A percentile compares a stretch with the other conserved stretches of the same genome.
Evolutionary conservation across 1,284 basidiomycete species (phyloP).

Genomic region (Ustilago crameri): DNA sequence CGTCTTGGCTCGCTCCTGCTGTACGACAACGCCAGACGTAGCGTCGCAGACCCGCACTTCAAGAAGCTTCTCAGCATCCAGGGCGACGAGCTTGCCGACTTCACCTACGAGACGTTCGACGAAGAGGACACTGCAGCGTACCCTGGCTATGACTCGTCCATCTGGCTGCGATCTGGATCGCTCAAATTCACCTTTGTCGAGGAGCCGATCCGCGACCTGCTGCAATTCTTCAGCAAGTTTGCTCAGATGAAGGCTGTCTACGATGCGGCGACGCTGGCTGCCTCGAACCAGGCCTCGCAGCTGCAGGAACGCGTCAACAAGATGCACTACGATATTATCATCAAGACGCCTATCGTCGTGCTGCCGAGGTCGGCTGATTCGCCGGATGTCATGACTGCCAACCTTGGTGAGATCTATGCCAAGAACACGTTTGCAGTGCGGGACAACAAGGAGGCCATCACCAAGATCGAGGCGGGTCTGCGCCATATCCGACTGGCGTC

Average conservation of each 20-base stretch:
- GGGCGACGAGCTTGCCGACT: slow-evolving; percentile 93
- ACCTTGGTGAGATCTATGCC: slow-evolving; percentile 88
- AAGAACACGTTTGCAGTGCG: slow-evolving; percentile 77
- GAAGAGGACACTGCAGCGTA: slow-evolving; percentile 73
- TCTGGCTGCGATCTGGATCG: slow-evolving; percentile 88
- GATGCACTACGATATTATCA: slow-evolving; percentile 89
- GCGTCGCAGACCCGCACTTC: slow-evolving; percentile 74
- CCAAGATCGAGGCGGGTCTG: slow-evolving; percentile 79
- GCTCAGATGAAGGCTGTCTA: slow-evolving; percentile 83
- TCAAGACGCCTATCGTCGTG: slow-evolving; percentile 92
- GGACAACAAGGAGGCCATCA: slow-evolving; percentile 61
- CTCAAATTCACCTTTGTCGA: slow-evolving; percentile 90
- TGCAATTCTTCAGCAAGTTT: slow-evolving; percentile 85
- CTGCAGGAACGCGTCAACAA: slow-evolving; percentile 73
- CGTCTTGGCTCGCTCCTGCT: slow-evolving; percentile 87
- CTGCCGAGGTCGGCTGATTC: slow-evolving; percentile 82
- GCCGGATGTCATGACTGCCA: slow-evolving; percentile 79
- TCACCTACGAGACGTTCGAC: slow-evolving; percentile 93
- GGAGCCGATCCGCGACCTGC: slow-evolving; percentile 84
- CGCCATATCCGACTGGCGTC: slow-evolving; percentile 80
- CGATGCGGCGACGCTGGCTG: slow-evolving; percentile 91
- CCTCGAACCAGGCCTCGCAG: slow-evolving; percentile 84
- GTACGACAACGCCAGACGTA: slow-evolving; percentile 78
- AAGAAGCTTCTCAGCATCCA: slow-evolving; percentile 92
- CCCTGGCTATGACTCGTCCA: slow-evolving; percentile 84